phyloP scores from a whole-genome alignment of 768 basidiomycete genomes.

The Tricholoma furcatifolium region DNA sequence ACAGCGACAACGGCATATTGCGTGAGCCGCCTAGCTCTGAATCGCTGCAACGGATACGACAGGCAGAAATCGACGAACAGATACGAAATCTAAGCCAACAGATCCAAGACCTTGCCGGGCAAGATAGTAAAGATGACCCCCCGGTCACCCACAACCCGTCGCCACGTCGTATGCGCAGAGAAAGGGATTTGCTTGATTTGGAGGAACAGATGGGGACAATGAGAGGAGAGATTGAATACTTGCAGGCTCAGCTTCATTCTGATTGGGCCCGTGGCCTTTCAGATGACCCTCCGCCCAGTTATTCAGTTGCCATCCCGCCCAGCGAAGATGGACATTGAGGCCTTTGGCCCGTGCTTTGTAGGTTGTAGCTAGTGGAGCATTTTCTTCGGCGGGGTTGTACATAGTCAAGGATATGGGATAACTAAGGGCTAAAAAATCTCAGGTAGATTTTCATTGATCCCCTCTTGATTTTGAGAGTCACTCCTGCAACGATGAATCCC shows the following conservation, averaged over 20 bases:
- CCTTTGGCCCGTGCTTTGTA: too few species aligned
- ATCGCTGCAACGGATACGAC: not conserved
- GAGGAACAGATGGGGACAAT: constrained; percentile 14
- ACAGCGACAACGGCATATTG: not conserved
- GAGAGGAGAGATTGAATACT: constrained; percentile 12
- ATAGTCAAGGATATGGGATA: too few species aligned
- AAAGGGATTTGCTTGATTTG: constrained; percentile 4
- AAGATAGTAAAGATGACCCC: constrained; percentile 1
- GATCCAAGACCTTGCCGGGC: constrained; percentile 3
- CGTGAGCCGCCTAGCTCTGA: not conserved
- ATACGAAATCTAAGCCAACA: constrained; percentile 7
- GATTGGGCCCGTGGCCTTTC: constrained; percentile 13
- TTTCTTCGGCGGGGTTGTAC: too few species aligned
- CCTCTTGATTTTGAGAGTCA: too few species aligned
- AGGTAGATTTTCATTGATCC: too few species aligned
- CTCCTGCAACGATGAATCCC: too few species aligned
- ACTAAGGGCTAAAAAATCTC: too few species aligned
- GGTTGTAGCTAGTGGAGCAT: too few species aligned
- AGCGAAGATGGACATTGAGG: too few species aligned
- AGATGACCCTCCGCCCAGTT: constrained; percentile 19
- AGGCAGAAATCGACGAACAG: constrained; percentile 9
- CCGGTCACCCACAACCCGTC: not conserved
- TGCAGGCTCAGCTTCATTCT: constrained; percentile 13
- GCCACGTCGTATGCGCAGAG: constrained; percentile 1
- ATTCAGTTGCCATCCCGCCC: constrained; percentile 4